These are phyloP conservation scores for Marchantia paleacea DNA, from an alignment of 225 moss, liverwort and hornwort species.

Conservation along the genomic window DNA sequence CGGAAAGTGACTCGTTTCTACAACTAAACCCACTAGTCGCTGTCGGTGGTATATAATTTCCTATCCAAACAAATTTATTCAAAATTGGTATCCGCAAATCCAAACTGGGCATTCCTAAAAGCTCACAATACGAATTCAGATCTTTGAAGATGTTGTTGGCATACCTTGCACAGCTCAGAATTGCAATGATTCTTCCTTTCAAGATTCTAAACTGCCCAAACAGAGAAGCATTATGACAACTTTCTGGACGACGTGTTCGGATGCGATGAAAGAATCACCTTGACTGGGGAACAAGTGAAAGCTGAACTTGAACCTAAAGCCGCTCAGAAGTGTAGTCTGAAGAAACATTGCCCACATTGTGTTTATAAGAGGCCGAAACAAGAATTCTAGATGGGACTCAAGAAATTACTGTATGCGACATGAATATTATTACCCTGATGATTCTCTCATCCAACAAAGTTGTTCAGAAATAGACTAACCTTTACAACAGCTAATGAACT, in stretches of 20 bases:
- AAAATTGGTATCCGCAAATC: not conserved
- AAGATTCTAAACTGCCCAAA: constrained; percentile 26
- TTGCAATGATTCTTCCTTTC: constrained; percentile 26
- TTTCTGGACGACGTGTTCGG: constrained; percentile 24
- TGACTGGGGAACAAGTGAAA: constrained; percentile 34
- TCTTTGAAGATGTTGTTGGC: constrained; percentile 6
- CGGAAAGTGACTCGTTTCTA: not conserved
- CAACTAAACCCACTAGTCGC: not conserved
- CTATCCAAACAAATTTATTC: not conserved
- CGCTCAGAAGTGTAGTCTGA: constrained; percentile 40
- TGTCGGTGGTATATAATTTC: not conserved
- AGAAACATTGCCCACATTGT: constrained; percentile 43
- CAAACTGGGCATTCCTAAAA: not conserved
- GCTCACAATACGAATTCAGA: not conserved
- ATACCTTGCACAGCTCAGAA: constrained; percentile 29
- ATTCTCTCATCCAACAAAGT: constrained; percentile 1
- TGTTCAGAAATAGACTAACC: not conserved
- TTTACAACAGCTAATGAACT: not conserved
- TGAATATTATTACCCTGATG: not conserved
- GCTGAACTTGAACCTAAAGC: constrained; percentile 48
- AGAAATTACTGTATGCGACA: not conserved
- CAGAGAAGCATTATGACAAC: constrained; percentile 15
- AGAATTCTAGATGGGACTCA: not conserved
- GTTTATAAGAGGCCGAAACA: constrained; percentile 28
- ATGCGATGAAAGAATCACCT: constrained; percentile 36